These are phyloP conservation scores for Ehretia macrophylla DNA, from an alignment of 257 asterid genomes.

Conservation along the genomic window DNA sequence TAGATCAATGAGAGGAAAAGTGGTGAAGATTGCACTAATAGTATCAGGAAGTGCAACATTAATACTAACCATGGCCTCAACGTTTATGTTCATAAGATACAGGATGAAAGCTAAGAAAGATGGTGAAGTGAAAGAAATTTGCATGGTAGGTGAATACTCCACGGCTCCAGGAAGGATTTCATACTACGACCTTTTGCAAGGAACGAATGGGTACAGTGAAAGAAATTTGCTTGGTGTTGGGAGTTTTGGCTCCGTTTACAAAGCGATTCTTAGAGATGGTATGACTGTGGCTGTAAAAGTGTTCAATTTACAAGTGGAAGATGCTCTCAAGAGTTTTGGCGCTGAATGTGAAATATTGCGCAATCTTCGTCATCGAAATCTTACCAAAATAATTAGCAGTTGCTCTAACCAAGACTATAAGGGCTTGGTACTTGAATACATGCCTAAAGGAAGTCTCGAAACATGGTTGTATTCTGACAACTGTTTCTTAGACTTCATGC, in stretches of 20 bases:
- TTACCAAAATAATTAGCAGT: slow-evolving; percentile 22
- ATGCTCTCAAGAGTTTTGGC: slow-evolving; percentile 17
- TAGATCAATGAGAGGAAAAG: neutral
- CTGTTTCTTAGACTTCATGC: slow-evolving; percentile 10
- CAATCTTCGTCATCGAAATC: slow-evolving; percentile 33
- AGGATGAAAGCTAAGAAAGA: slow-evolving; percentile 1
- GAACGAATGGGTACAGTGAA: slow-evolving; percentile 10
- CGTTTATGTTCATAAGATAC: neutral
- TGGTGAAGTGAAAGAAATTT: too few species aligned
- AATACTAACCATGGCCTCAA: neutral
- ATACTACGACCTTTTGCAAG: slow-evolving; percentile 8
- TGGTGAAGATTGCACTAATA: slow-evolving; percentile 1
- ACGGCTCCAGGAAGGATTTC: neutral
- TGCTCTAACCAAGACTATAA: slow-evolving; percentile 30
- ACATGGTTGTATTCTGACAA: slow-evolving; percentile 23
- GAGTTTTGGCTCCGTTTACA: slow-evolving; percentile 24
- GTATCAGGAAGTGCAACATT: neutral
- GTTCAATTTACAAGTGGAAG: slow-evolving; percentile 22
- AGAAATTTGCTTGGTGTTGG: slow-evolving; percentile 18
- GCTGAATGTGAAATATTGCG: slow-evolving; percentile 28
- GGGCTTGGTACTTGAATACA: slow-evolving; percentile 28
- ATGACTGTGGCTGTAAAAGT: slow-evolving; percentile 23
- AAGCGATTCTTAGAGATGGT: slow-evolving; percentile 12
- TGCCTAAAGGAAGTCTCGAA: slow-evolving; percentile 35
- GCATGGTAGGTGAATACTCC: too few species aligned